Conservation (phyloP, 805 yeast genomes). For the Monosporozyma aerobia region DNA sequence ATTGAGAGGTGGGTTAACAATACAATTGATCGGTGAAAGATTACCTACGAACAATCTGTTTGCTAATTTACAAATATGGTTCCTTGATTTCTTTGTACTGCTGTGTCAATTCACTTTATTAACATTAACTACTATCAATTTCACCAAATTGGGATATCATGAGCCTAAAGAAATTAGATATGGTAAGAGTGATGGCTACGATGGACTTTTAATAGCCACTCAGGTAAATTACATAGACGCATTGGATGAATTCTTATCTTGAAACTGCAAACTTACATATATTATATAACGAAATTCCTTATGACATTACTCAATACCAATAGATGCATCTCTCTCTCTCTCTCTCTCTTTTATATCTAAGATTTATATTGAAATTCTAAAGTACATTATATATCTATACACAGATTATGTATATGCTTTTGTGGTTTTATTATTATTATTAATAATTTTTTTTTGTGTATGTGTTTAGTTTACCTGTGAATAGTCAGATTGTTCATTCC, state of each 20-base stretch:
- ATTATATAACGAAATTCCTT: background rate
- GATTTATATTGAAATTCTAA: background rate
- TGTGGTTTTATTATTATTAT: background rate
- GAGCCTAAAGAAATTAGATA: constrained; percentile 7
- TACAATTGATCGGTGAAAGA: constrained; percentile 42
- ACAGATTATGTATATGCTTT: background rate
- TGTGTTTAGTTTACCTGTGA: background rate
- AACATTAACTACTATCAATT: constrained; percentile 22
- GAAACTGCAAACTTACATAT: background rate
- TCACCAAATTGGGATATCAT: constrained; percentile 14
- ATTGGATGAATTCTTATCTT: background rate
- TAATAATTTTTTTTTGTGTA: background rate
- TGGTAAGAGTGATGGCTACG: constrained; percentile 35
- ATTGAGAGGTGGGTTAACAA: constrained; percentile 30
- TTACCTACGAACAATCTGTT: constrained; percentile 27
- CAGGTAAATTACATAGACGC: constrained; percentile 28
- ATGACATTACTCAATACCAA: background rate
- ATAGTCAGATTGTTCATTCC: background rate
- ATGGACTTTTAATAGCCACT: constrained; percentile 30
- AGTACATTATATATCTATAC: background rate
- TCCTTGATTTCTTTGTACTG: constrained; percentile 21
- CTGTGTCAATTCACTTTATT: constrained; percentile 20
- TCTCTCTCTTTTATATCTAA: background rate
- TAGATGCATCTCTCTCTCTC: background rate
- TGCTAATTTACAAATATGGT: constrained; percentile 26